Percentiles rank a stretch among this genome's conserved stretches.
phyloP scores from a whole-genome alignment of 148 eudicot genomes.

The Rhododendron kiyosumense region DNA sequence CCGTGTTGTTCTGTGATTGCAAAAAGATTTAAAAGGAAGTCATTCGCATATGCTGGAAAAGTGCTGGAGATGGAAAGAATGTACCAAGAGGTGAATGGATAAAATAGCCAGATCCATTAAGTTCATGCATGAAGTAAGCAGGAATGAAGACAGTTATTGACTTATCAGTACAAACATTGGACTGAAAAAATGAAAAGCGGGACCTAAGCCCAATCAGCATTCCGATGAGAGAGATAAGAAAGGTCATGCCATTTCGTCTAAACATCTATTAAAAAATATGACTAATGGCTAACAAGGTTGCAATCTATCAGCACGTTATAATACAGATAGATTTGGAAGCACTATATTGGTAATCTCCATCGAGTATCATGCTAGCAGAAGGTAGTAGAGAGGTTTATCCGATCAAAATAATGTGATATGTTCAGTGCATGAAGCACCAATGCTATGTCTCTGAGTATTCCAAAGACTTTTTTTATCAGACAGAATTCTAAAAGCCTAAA shows the following conservation, averaged over 20 bases:
- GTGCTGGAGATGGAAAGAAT: neutral
- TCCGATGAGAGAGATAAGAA: neutral
- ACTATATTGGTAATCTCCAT: neutral
- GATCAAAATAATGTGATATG: neutral
- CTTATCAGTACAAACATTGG: neutral
- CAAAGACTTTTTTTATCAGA: neutral
- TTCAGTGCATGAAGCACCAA: neutral
- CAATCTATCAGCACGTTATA: neutral
- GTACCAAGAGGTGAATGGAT: neutral
- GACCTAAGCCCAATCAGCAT: neutral
- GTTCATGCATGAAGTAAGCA: neutral
- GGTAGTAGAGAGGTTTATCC: neutral
- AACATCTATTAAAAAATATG: neutral
- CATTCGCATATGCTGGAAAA: neutral
- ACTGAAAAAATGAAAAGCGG: neutral
- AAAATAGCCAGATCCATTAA: neutral
- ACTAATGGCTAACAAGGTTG: neutral
- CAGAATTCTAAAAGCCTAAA: neutral
- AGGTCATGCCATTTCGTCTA: neutral
- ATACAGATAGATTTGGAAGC: neutral
- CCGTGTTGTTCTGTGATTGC: constrained; percentile 67
- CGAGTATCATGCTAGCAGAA: neutral
- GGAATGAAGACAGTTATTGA: neutral
- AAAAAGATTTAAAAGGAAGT: neutral
- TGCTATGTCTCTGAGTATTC: neutral